Conservation (phyloP, 345 rosid species). For the Syzygium aromaticum region DNA sequence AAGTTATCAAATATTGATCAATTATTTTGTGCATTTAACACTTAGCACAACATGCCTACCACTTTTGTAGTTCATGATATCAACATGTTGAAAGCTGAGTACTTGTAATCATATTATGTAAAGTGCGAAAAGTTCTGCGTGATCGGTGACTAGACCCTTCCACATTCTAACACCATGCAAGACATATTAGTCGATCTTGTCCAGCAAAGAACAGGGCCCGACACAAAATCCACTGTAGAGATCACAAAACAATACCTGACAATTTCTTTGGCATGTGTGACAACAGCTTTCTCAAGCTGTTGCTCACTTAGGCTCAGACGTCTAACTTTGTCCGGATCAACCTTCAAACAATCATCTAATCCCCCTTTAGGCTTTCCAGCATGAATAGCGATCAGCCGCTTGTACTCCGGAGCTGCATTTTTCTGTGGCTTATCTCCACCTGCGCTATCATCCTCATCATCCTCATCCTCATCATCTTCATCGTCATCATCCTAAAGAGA, state of each 20-base stretch:
- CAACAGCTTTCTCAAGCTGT: constrained; percentile 50
- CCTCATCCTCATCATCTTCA: constrained; percentile 22
- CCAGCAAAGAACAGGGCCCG: constrained; percentile 26
- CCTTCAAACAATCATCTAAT: constrained; percentile 26
- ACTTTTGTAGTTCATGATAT: not conserved
- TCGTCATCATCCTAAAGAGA: constrained; percentile 25
- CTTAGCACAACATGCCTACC: not conserved
- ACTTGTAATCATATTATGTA: not conserved
- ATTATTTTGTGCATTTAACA: not conserved
- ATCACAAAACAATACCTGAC: constrained; percentile 36
- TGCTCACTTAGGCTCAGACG: constrained; percentile 73
- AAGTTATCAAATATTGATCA: not conserved
- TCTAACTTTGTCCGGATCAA: constrained; percentile 39
- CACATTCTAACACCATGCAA: not conserved
- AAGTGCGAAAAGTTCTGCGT: not conserved
- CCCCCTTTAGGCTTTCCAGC: constrained; percentile 69
- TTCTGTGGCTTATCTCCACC: constrained; percentile 38
- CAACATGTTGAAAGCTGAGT: not conserved
- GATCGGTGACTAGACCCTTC: not conserved
- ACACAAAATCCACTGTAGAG: not conserved
- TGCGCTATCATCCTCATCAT: constrained; percentile 22
- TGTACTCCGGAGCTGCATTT: constrained; percentile 32
- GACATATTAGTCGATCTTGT: constrained; percentile 56
- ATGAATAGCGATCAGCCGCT: constrained; percentile 61
- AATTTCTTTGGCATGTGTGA: constrained; percentile 35